phyloP scores from a whole-genome alignment of 257 asterid genomes.

The Rubia yunnanensis region DNA sequence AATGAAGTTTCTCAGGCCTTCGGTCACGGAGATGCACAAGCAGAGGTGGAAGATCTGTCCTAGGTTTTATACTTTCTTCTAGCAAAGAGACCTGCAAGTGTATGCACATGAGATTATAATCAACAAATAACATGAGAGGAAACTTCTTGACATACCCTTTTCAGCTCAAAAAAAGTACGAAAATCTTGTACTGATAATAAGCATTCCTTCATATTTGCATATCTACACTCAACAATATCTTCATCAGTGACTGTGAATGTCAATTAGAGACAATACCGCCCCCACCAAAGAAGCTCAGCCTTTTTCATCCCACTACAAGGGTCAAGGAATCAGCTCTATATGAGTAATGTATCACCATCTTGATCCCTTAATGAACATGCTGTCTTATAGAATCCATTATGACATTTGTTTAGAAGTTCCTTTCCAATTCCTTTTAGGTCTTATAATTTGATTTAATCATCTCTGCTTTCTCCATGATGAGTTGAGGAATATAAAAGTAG shows the following conservation, averaged over 20 bases:
- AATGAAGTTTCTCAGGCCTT: slow-evolving; percentile 82
- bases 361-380: neutral
- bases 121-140: neutral
- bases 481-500: neutral
- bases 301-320: neutral
- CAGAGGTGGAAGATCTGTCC: slow-evolving; percentile 76
- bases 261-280: too few species aligned
- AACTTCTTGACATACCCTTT: neutral
- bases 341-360: neutral
- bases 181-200: neutral
- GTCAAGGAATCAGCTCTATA: neutral
- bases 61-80: slow-evolving; percentile 73
- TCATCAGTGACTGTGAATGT: too few species aligned
- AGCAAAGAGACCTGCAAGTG: slow-evolving; percentile 64
- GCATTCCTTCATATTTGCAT: neutral
- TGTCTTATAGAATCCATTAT: neutral
- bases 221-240: neutral
- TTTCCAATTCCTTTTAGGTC: neutral
- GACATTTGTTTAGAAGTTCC: neutral
- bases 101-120: slow-evolving; percentile 5
- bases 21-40: slow-evolving; percentile 82
- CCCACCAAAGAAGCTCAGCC: too few species aligned
- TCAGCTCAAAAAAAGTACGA: neutral
- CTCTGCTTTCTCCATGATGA: neutral
- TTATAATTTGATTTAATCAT: neutral